Evolutionary conservation across 2,329 filamentous ascomycete species (phyloP).

Genomic region (Lasiodiplodia theobromae): DNA sequence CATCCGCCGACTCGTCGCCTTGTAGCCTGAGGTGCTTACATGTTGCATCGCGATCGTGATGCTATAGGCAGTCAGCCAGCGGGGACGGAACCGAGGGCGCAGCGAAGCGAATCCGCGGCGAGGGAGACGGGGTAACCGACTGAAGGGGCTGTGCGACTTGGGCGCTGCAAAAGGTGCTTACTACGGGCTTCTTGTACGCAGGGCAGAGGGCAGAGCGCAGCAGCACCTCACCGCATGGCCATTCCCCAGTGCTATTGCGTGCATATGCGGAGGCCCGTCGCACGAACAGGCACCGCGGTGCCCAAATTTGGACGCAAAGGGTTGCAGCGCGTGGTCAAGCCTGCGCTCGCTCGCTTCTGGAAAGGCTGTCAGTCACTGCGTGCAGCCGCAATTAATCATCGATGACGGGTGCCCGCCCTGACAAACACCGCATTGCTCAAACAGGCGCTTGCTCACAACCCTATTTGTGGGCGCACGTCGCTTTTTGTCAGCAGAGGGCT

Average conservation of each 20-base stretch:
- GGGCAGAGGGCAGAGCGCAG: conserved; percentile 17
- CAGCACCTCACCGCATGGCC: conserved; percentile 23
- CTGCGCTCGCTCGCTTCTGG: conserved; percentile 1
- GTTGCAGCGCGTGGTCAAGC: conserved; percentile 1
- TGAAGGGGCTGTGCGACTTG: conserved; percentile 19
- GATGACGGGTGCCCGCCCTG: neutral
- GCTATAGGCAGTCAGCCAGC: conserved; percentile 7
- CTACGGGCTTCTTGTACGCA: conserved; percentile 1
- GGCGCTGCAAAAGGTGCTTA: conserved; percentile 6
- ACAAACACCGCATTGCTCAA: neutral
- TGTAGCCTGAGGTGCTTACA: neutral
- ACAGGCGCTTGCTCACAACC: conserved; percentile 12
- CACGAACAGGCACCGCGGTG: conserved; percentile 24
- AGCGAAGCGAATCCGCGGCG: neutral
- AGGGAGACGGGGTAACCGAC: conserved; percentile 17
- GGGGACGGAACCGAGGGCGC: conserved; percentile 5
- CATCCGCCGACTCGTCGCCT: neutral
- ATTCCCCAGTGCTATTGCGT: conserved; percentile 10
- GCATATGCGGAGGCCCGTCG: conserved; percentile 22
- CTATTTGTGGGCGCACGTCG: neutral
- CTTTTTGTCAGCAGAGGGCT: conserved; percentile 27
- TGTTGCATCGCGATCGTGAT: conserved; percentile 3
- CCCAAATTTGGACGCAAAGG: conserved; percentile 17
- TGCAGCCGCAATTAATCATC: conserved; percentile 15
- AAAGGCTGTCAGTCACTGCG: neutral